A percentile compares a stretch with the other conserved stretches of the same genome.
These are phyloP conservation scores for Phalaenopsis equestris DNA, from an alignment of 106 monocot species.

Conservation along the genomic window DNA sequence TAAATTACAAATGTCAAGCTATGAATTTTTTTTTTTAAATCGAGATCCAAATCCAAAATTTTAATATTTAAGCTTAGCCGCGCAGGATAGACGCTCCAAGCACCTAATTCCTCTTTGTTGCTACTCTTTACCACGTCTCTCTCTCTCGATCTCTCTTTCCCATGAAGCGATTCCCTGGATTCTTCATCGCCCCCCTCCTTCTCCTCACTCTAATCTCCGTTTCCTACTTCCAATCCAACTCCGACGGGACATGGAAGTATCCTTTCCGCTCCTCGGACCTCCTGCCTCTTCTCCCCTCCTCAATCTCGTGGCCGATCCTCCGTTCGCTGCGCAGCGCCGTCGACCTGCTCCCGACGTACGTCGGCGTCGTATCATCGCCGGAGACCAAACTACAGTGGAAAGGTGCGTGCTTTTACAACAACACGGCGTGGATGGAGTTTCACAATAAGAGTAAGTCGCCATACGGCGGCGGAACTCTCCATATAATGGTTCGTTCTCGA, in stretches of 20 bases:
- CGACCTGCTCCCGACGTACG: constrained; percentile 33
- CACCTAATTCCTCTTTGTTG: not conserved
- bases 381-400: constrained; percentile 35
- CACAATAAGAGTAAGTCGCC: constrained; percentile 38
- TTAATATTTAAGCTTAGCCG: no score
- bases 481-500: constrained; percentile 28
- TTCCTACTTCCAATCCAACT: not conserved
- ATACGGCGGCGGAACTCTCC: constrained; percentile 56
- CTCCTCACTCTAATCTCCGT: not conserved
- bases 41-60: no score
- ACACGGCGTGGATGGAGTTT: constrained; percentile 58
- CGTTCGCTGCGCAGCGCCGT: constrained; percentile 18
- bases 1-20: no score
- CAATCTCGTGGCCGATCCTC: constrained; percentile 19
- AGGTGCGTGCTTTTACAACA: constrained; percentile 57
- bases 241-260: constrained; percentile 8
- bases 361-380: constrained; percentile 22
- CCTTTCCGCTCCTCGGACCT: constrained; percentile 14
- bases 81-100: not conserved
- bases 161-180: not conserved
- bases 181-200: not conserved
- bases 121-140: not conserved
- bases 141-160: not conserved
- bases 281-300: constrained; percentile 20
- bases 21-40: no score